Evolutionary conservation across 1,284 basidiomycete genomes (phyloP).

Genomic region (Papiliotrema laurentii): DNA sequence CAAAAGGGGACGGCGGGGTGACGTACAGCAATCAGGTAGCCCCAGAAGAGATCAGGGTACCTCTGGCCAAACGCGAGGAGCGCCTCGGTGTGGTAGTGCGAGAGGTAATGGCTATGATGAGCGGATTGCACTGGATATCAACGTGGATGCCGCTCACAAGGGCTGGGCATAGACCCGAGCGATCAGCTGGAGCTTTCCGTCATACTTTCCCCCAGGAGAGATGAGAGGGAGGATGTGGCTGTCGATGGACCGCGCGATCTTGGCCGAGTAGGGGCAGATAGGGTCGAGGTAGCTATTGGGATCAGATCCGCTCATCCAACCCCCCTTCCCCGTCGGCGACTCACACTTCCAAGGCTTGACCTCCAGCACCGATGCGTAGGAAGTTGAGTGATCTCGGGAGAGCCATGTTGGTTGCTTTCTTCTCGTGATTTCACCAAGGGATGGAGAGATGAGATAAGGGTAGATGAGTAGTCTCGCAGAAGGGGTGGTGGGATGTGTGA

Average conservation of each 20-base stretch:
- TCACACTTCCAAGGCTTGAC: conserved; percentile 74
- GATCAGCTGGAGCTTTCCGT: conserved; percentile 72
- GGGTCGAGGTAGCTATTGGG: conserved; percentile 62
- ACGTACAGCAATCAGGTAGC: conserved; percentile 63
- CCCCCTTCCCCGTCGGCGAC: conserved; percentile 6
- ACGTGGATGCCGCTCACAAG: conserved; percentile 43
- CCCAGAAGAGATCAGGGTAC: conserved; percentile 73
- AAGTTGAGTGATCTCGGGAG: conserved; percentile 72
- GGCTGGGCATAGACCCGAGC: conserved; percentile 72
- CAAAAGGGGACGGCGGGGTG: not conserved
- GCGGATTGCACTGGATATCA: conserved; percentile 1
- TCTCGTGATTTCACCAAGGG: too few relatives aligned
- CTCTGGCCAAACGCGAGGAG: conserved; percentile 67
- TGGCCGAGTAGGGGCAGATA: conserved; percentile 69
- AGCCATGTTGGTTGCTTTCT: conserved; percentile 71
- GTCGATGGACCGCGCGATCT: conserved; percentile 46
- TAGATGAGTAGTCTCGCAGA: too few relatives aligned
- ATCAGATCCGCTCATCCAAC: not conserved
- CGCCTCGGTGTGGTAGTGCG: conserved; percentile 74
- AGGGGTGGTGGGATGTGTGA: too few relatives aligned
- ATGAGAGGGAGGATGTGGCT: conserved; percentile 48
- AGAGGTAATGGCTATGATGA: conserved; percentile 60
- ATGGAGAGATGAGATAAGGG: too few relatives aligned
- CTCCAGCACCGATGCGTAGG: conserved; percentile 64
- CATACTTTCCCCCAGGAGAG: conserved; percentile 60